Base-by-base conservation (phyloP, 2,329 filamentous ascomycete genomes). In the Chrysosporium keratinophilum region DNA sequence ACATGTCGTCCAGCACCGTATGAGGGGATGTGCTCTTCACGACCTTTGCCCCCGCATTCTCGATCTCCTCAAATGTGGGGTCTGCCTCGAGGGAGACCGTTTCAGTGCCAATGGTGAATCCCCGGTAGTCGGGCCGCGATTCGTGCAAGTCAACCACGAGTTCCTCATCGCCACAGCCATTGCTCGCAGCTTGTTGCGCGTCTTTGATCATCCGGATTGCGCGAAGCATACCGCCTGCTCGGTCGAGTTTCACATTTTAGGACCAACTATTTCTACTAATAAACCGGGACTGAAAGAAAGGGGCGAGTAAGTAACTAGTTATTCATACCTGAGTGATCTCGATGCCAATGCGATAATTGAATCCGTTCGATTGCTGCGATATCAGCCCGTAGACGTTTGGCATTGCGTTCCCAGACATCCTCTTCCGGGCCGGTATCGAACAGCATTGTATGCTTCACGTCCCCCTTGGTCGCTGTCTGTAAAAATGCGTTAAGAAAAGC, bases 391-490 rank as follows among this genome's bases (percentile, higher is more conserved):
- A 78, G 61, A 1, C 76, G 67, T 3, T 64, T 70, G 3, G 67
- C 71, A 57, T 80, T 80, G n/a, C 69, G 65, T 58, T 76, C 71
- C 72, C 75, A 80, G 2, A 70, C 65, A 6, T 72, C 69, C 42
- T 74, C 76, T 60, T 79, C 76, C 0, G 78, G 78, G 0, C 77
- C 78, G 1, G 74, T 69, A 58, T 80, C 77, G 54, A 80, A 80
- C 1, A 80, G 69, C 3, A 80, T 62, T 0, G 72, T 72, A 52
- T 74, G 76, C 3, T 69, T 72, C 19, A 64, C 62, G 2, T 68
- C 67, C 2, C 69, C 74, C 57, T 71, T 75, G 0, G 67, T 74
- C 2, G 70, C 76, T 0, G 75, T 79, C 75, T 76, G 56, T 31
- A 41, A 15, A 41, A 40, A 41, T 48, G 20, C 3, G 20, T 51